Evolutionary conservation across 164 flowering plant species (phyloP).

Genomic region (Berberis thunbergii): DNA sequence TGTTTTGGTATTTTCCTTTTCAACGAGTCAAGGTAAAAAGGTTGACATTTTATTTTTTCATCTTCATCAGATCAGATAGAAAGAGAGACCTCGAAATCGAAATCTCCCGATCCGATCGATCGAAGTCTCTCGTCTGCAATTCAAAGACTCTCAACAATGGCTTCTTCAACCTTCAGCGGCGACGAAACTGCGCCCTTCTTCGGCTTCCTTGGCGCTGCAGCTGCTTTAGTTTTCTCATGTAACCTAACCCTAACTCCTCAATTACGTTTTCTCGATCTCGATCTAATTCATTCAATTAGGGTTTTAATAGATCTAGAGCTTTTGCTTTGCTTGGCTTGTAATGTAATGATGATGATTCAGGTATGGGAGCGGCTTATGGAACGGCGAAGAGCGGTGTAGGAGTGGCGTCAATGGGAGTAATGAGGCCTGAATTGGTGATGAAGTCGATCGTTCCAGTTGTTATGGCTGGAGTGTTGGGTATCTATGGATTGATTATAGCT

Average conservation of each 20-base stretch:
- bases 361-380: constrained; percentile 22
- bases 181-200: constrained; percentile 84
- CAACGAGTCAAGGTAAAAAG: too few species aligned
- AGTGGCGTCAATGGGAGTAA: constrained; percentile 5
- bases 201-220: constrained; percentile 81
- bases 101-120: too few species aligned
- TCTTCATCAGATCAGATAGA: too few species aligned
- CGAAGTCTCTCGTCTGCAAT: neutral
- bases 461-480: constrained; percentile 9
- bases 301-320: neutral
- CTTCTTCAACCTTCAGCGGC: constrained; percentile 49
- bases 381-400: constrained; percentile 5
- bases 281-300: neutral
- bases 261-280: neutral
- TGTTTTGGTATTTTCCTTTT: too few species aligned
- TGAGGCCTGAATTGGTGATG: constrained; percentile 7
- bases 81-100: too few species aligned
- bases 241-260: neutral
- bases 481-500: constrained; percentile 5
- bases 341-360: neutral
- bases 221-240: constrained; percentile 76
- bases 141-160: constrained; percentile 17
- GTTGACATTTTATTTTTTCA: too few species aligned
- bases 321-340: neutral
- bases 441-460: constrained; percentile 7